Conservation (phyloP, 108 stramenopile genomes). For the Nitzschia sp. region DNA sequence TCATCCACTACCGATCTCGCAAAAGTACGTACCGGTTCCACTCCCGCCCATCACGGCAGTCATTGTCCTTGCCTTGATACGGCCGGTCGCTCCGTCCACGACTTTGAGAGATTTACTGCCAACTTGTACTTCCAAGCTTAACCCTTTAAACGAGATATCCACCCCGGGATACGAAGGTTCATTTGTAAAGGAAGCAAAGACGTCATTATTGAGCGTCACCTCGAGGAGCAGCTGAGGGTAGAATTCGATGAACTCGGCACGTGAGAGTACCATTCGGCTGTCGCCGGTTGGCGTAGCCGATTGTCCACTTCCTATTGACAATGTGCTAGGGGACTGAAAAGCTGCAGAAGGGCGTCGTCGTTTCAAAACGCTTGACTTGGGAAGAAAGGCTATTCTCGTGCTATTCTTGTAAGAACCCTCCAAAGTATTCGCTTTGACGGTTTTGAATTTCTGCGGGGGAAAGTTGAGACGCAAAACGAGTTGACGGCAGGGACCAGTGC, state of each 20-base stretch:
- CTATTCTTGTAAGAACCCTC: background rate
- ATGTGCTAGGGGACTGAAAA: no score
- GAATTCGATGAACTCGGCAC: constrained; percentile 40
- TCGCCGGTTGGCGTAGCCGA: background rate
- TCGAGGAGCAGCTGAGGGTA: constrained; percentile 43
- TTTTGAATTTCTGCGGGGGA: background rate
- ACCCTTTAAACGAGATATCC: constrained; percentile 45
- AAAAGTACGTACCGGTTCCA: no score
- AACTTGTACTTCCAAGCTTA: constrained; percentile 35
- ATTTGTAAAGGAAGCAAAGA: background rate
- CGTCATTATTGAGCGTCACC: constrained; percentile 11
- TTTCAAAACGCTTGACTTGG: no score
- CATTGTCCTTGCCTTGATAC: constrained; percentile 49
- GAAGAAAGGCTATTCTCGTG: no score
- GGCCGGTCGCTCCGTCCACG: constrained; percentile 47
- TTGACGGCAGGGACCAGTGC: no score
- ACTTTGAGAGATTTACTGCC: constrained; percentile 35
- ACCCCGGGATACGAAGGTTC: constrained; percentile 21
- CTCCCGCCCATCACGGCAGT: constrained; percentile 50
- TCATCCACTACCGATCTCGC: background rate
- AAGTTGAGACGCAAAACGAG: no score
- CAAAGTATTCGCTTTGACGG: background rate
- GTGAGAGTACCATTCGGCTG: constrained; percentile 4
- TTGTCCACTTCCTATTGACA: no score
- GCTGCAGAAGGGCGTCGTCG: no score